These are phyloP conservation scores for Sanghuangporus weigelae DNA, from an alignment of 1,284 basidiomycete species.

Conservation along the genomic window DNA sequence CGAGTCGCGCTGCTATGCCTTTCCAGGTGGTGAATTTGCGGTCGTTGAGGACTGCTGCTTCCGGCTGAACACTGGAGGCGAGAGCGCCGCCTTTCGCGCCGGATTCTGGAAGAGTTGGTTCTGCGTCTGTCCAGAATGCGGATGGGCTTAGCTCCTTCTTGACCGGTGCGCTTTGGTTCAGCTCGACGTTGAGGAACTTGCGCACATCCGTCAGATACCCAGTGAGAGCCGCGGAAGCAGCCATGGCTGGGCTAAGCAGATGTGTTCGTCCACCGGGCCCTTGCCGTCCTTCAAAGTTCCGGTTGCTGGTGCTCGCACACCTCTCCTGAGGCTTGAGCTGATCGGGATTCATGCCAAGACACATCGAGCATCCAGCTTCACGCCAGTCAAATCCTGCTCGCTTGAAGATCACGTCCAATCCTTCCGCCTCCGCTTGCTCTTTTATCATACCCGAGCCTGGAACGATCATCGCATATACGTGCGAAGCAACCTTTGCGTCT, in stretches of 20 bases:
- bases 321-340: slow-evolving; percentile 87
- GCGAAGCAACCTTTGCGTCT: slow-evolving; percentile 73
- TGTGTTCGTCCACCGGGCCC: slow-evolving; percentile 92
- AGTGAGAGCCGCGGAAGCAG: slow-evolving; percentile 88
- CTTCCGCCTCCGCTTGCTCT: slow-evolving; percentile 92
- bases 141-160: slow-evolving; percentile 14
- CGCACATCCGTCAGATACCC: slow-evolving; percentile 89
- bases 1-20: slow-evolving; percentile 83
- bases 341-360: slow-evolving; percentile 97
- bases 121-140: slow-evolving; percentile 73
- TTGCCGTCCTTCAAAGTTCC: slow-evolving; percentile 90
- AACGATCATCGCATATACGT: slow-evolving; percentile 90
- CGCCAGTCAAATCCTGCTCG: slow-evolving; percentile 97
- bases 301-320: slow-evolving; percentile 94
- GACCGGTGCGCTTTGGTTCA: neutral
- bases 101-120: slow-evolving; percentile 62
- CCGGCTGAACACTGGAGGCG: slow-evolving; percentile 21
- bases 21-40: slow-evolving; percentile 78
- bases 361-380: slow-evolving; percentile 98
- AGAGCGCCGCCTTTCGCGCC: slow-evolving; percentile 23
- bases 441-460: slow-evolving; percentile 94
- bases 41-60: slow-evolving; percentile 41
- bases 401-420: slow-evolving; percentile 86
- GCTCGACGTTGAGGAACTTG: slow-evolving; percentile 58
- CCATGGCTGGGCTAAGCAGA: slow-evolving; percentile 93